These are phyloP conservation scores for Aegilops sharonensis DNA, from an alignment of 176 grass and related monocot species.

Conservation along the genomic window DNA sequence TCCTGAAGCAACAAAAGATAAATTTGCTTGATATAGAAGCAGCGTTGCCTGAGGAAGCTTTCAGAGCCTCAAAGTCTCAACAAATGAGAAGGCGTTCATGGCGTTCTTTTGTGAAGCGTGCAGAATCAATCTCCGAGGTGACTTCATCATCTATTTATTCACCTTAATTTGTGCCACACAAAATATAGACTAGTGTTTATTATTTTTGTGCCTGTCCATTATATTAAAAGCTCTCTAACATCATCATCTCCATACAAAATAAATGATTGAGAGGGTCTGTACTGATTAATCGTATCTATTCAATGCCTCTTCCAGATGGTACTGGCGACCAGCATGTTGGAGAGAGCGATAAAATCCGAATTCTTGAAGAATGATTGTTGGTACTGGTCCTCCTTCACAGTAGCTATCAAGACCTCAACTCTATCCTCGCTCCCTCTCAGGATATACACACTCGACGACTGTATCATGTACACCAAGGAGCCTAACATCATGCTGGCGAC, in stretches of 20 bases:
- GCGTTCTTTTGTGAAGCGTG: constrained; percentile 84
- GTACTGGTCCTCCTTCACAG: constrained; percentile 91
- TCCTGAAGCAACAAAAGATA: constrained; percentile 74
- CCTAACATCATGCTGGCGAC: constrained; percentile 17
- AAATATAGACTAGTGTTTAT: no score
- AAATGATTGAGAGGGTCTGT: constrained; percentile 9
- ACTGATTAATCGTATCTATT: background rate
- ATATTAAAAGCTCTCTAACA: background rate
- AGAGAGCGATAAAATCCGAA: constrained; percentile 69
- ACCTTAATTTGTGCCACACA: no score
- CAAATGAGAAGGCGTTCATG: constrained; percentile 62
- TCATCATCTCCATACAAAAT: background rate
- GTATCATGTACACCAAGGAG: constrained; percentile 71
- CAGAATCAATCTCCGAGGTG: constrained; percentile 89
- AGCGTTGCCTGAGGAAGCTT: constrained; percentile 68
- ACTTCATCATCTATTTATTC: background rate
- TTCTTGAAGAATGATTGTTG: constrained; percentile 83
- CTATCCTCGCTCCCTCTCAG: constrained; percentile 70
- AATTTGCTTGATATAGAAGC: constrained; percentile 94
- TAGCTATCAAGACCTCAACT: constrained; percentile 76
- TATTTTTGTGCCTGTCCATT: no score
- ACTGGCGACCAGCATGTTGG: constrained; percentile 61
- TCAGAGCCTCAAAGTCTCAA: constrained; percentile 57
- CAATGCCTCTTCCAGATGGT: constrained; percentile 60
- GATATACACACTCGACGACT: constrained; percentile 81